Evolutionary conservation across 805 yeast species (phyloP).

Genomic region (Candida morakotiae): DNA sequence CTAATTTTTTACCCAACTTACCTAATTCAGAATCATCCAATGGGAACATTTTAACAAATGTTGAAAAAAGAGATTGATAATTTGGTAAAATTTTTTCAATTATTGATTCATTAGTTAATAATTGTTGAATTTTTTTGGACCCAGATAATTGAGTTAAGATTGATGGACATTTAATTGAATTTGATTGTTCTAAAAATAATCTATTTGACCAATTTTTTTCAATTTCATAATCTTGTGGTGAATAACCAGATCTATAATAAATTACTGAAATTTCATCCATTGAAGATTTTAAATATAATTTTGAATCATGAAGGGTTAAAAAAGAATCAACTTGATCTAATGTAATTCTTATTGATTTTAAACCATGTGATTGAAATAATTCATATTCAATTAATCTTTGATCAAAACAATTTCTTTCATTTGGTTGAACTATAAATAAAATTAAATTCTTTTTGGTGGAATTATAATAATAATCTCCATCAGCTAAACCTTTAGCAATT

Average conservation of each 20-base stretch:
- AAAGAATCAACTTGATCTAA: constrained; percentile 51
- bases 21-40: constrained; percentile 71
- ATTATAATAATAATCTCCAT: constrained; percentile 59
- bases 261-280: constrained; percentile 80
- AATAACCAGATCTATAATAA: constrained; percentile 86
- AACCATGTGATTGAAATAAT: constrained; percentile 50
- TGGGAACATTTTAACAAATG: constrained; percentile 88
- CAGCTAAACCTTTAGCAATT: constrained; percentile 66
- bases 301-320: constrained; percentile 40
- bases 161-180: constrained; percentile 90
- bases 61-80: constrained; percentile 38
- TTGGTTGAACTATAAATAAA: constrained; percentile 75
- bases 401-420: constrained; percentile 87
- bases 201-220: constrained; percentile 79
- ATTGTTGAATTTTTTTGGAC: constrained; percentile 89
- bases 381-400: constrained; percentile 81
- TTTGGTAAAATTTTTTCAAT: constrained; percentile 45
- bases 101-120: constrained; percentile 55
- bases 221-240: constrained; percentile 70
- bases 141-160: constrained; percentile 88
- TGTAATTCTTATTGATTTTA: constrained; percentile 63
- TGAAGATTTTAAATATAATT: constrained; percentile 49
- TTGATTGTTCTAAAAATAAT: constrained; percentile 61
- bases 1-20: constrained; percentile 55
- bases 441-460: constrained; percentile 32